Percentiles rank a stretch among this genome's conserved stretches.
Conservation (phyloP, 371 early-diverging fungal genomes). For the Mortierella sp. region DNA sequence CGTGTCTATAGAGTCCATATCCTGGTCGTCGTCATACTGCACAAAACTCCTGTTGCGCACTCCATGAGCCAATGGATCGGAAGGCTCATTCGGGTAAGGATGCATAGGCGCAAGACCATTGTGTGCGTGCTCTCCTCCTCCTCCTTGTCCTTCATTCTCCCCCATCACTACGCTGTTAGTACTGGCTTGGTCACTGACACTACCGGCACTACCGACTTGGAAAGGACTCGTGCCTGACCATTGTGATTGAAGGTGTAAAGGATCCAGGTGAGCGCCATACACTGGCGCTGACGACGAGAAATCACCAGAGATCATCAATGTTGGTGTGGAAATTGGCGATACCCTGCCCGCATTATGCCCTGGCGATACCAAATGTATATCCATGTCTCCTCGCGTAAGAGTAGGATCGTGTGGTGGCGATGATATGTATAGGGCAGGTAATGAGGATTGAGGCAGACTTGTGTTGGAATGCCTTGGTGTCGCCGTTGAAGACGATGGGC, state of each 20-base stretch:
- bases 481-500: no score
- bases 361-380: no score
- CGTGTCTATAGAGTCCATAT: slow-evolving; percentile 32
- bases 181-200: no score
- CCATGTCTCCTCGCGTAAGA: slow-evolving; percentile 14
- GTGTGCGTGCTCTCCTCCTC: no score
- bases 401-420: background rate
- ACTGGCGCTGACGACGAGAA: slow-evolving; percentile 2
- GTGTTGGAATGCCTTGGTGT: no score
- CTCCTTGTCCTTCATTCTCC: no score
- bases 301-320: slow-evolving; percentile 19
- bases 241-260: background rate
- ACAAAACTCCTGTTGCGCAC: slow-evolving; percentile 10
- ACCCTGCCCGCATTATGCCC: background rate
- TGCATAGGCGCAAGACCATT: no score
- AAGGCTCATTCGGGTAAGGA: background rate
- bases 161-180: no score
- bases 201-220: no score
- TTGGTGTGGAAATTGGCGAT: slow-evolving; percentile 1
- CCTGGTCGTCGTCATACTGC: slow-evolving; percentile 34
- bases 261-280: slow-evolving; percentile 8
- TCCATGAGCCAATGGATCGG: background rate
- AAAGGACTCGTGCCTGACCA: no score
- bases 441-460: no score
- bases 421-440: slow-evolving; percentile 12